Evolutionary conservation across 1,284 basidiomycete genomes (phyloP), one percentile per base, ranked within the genome.

Genomic region (Inonotus obliquus): DNA sequence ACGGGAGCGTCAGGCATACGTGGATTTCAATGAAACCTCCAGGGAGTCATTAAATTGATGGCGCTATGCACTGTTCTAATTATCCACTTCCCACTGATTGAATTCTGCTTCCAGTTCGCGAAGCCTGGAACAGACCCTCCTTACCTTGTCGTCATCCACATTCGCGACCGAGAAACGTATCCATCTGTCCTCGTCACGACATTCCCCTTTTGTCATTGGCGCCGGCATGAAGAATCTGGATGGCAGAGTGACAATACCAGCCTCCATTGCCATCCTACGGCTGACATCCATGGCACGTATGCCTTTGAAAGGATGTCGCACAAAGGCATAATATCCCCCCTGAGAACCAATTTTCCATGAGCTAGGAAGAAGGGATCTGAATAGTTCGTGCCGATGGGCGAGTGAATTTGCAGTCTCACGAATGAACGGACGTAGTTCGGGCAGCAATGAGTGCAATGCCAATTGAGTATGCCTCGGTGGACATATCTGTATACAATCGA

Each of bases 151-250:
- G 59, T 90, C 85, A 44, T 79, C 77, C 19, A 93, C 84, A 70
- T 93, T 94, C n/a, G 91, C 89, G 3, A 94, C 86, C 6, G 89
- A 89, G 71, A 93, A 90, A 65, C 91, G 76, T 14, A 93, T 76
- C 86, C 86, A 92, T 54, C 80, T 72, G 59, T 79, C 77, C 57
- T 73, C 72, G 23, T 81, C 77, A 66, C 72, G 71, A 54, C 45
- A 65, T 21, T 74, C 72, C 32, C 69, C 74, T 29, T 69, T 66
- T 19, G 65, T 66, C 35, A 56, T 57, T 19, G 61, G 65, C 0
- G 52, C 37, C 38, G 75, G 74, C 69, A 72, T 73, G 74, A 94
- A 94, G 74, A 92, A 92, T 0, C 77, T 76, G 0, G 82, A 85
- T 1, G 91, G 91, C 3, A 94, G 76, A 1, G 79, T 78, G 10